phyloP scores from a whole-genome alignment of 169 alveolate species.

The Eimeria maxima region DNA sequence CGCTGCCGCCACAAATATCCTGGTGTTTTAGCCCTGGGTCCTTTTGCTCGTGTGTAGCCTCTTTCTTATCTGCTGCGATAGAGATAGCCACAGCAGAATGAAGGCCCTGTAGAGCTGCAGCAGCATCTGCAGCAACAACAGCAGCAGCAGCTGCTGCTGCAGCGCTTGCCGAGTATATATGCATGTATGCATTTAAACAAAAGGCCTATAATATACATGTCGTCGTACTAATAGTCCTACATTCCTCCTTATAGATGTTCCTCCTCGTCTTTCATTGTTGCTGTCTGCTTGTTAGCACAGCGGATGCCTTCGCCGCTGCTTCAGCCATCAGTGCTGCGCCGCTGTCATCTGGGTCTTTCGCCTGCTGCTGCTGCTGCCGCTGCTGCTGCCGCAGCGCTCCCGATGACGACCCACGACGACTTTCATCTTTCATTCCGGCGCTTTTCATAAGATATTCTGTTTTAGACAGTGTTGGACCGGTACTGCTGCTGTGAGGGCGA shows the following conservation, averaged over 20 bases:
- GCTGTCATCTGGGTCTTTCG: not conserved
- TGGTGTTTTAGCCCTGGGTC: not conserved
- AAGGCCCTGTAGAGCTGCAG: not conserved
- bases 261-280: not conserved
- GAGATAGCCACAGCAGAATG: not conserved
- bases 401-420: not conserved
- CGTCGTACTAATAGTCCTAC: not conserved
- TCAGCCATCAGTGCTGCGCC: not conserved
- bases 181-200: not conserved
- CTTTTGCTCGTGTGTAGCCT: not conserved
- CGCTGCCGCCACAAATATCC: not conserved
- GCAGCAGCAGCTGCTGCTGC: not conserved
- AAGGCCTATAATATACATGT: not conserved
- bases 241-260: not conserved
- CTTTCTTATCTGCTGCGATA: not conserved
- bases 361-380: not conserved
- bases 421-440: no score
- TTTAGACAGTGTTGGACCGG: no score
- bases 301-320: not conserved
- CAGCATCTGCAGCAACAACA: not conserved
- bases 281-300: not conserved
- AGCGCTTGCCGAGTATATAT: no score
- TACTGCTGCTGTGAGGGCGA: no score
- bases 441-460: no score
- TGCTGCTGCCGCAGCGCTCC: not conserved